phyloP scores from a whole-genome alignment of 805 yeast genomes.

The Clavispora phyllophila region DNA sequence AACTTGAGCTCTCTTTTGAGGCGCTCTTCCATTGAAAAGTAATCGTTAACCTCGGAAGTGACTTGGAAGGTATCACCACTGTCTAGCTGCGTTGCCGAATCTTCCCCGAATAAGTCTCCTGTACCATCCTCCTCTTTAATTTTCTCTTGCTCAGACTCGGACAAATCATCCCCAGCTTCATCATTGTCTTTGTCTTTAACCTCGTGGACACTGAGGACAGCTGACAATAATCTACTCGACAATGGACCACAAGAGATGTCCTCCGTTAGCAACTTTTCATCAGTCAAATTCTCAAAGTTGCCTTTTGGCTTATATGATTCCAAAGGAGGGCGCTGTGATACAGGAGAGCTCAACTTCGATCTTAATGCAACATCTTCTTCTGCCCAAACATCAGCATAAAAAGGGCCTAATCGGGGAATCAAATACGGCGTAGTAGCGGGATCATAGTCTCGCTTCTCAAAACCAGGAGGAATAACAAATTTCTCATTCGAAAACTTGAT shows the following conservation, averaged over 20 bases:
- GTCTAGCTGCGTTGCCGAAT: conserved; percentile 33
- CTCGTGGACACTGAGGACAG: conserved; percentile 51
- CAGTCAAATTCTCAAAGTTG: conserved; percentile 51
- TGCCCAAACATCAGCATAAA: conserved; percentile 80
- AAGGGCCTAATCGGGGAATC: conserved; percentile 81
- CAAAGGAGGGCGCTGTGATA: conserved; percentile 36
- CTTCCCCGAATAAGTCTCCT: conserved; percentile 18
- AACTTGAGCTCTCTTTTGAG: conserved; percentile 81
- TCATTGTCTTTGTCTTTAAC: conserved; percentile 17
- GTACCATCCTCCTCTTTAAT: conserved; percentile 11
- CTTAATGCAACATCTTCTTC: conserved; percentile 62
- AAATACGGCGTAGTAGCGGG: conserved; percentile 65
- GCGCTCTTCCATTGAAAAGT: conserved; percentile 79
- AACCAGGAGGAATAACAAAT: conserved; percentile 49
- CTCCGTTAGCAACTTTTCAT: conserved; percentile 63
- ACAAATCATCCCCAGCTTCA: conserved; percentile 12
- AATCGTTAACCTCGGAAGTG: conserved; percentile 55
- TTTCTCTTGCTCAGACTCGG: conserved; percentile 7
- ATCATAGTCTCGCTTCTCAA: conserved; percentile 48
- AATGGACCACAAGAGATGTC: conserved; percentile 87
- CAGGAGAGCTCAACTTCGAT: conserved; percentile 43
- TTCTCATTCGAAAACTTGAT: conserved; percentile 63
- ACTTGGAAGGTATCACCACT: conserved; percentile 33
- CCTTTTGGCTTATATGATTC: conserved; percentile 54
- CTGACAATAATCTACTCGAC: conserved; percentile 76